A percentile compares a stretch with the other conserved stretches of the same genome.
phyloP scores from a whole-genome alignment of 2,329 filamentous ascomycete species.

The Trichoderma citrinoviride region DNA sequence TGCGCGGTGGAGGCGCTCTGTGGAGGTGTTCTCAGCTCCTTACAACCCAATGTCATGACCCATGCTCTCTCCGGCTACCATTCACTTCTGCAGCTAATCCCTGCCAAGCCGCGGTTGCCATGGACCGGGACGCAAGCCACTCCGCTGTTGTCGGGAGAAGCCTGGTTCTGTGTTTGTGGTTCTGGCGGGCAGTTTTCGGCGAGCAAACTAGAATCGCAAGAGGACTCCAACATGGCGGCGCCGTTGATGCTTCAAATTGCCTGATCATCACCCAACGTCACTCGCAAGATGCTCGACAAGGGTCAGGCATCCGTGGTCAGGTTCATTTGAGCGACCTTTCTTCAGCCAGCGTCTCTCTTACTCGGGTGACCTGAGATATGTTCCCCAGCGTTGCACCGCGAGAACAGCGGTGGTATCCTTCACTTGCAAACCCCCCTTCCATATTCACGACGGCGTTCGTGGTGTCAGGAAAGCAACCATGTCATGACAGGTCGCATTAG shows the following conservation, averaged over 20 bases:
- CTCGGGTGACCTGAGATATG: neutral
- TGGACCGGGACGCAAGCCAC: neutral
- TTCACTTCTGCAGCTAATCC: neutral
- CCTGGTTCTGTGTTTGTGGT: neutral
- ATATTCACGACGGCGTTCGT: neutral
- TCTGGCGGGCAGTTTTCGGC: neutral
- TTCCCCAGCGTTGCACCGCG: neutral
- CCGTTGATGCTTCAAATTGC: neutral
- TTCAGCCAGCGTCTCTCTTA: neutral
- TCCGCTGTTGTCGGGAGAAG: neutral
- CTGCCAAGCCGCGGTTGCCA: neutral
- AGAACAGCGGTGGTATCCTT: neutral
- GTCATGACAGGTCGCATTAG: slow-evolving; percentile 7
- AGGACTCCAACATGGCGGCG: neutral
- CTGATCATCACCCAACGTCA: too few species aligned
- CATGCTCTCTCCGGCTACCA: neutral
- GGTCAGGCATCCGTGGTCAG: neutral
- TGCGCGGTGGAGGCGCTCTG: neutral
- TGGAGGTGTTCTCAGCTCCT: slow-evolving; percentile 7
- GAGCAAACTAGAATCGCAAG: neutral
- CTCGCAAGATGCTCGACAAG: neutral
- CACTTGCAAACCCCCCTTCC: neutral
- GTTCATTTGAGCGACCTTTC: too few species aligned
- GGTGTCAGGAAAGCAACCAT: neutral
- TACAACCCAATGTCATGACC: slow-evolving; percentile 5